A percentile compares a stretch with the other conserved stretches of the same genome.
phyloP scores from a whole-genome alignment of 176 grass and related monocot species.

The Ensete ventricosum region DNA sequence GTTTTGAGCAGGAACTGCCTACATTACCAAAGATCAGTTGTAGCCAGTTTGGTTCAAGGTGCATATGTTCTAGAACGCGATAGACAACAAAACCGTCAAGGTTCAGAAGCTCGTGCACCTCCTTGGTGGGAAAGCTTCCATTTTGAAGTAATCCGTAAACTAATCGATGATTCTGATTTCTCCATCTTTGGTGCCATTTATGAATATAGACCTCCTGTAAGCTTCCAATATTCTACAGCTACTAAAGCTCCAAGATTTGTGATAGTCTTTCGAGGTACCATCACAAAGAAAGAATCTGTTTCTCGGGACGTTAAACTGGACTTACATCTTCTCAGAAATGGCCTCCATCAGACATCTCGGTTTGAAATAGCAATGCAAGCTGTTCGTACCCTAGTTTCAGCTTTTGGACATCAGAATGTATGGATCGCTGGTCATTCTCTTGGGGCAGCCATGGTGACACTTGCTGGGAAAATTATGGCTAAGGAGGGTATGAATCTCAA shows the following conservation, averaged over 20 bases:
- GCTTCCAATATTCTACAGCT: neutral
- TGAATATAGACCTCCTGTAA: neutral
- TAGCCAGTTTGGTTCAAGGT: conserved; percentile 31
- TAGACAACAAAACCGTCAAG: conserved; percentile 12
- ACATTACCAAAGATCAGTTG: conserved; percentile 28
- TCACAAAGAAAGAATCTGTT: conserved; percentile 23
- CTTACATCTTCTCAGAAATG: conserved; percentile 6
- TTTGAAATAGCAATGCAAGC: conserved; percentile 24
- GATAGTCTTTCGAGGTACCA: conserved; percentile 30
- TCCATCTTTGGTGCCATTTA: conserved; percentile 37
- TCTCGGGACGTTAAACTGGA: conserved; percentile 24
- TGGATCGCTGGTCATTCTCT: conserved; percentile 38
- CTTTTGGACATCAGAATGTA: conserved; percentile 20
- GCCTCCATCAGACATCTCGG: conserved; percentile 21
- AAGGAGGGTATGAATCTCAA: conserved; percentile 29
- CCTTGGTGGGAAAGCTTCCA: conserved; percentile 34
- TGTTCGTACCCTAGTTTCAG: conserved; percentile 17
- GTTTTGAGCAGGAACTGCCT: conserved; percentile 26
- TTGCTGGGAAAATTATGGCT: conserved; percentile 28
- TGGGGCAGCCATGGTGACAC: conserved; percentile 31
- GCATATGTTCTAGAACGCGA: conserved; percentile 35
- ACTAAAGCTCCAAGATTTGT: conserved; percentile 26
- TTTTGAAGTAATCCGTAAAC: conserved; percentile 30
- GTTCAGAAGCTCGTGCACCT: conserved; percentile 19
- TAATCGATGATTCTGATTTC: conserved; percentile 27